Evolutionary conservation across 169 alveolate genomes (phyloP).

Genomic region (Plasmodium cynomolgi): DNA sequence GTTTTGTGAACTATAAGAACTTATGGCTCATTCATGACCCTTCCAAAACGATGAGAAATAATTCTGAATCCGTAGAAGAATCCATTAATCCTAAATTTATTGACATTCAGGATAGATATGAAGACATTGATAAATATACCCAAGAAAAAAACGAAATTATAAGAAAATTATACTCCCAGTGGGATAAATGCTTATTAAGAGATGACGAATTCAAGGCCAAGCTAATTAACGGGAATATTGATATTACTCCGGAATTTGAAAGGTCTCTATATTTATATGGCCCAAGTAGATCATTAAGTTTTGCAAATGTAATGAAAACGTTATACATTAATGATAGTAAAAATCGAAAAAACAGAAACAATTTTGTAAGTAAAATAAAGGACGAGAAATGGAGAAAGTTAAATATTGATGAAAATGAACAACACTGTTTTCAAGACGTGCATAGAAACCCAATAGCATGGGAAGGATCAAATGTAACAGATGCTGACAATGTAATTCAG

Average conservation of each 20-base stretch:
- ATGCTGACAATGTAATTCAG: slow-evolving; percentile 35
- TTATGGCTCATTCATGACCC: slow-evolving; percentile 67
- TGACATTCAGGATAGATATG: slow-evolving; percentile 60
- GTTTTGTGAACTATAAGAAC: slow-evolving; percentile 61
- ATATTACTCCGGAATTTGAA: slow-evolving; percentile 72
- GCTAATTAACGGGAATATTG: slow-evolving; percentile 42
- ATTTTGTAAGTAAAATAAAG: slow-evolving; percentile 53
- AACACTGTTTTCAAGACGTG: slow-evolving; percentile 26
- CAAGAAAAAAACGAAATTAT: slow-evolving; percentile 66
- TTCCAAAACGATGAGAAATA: slow-evolving; percentile 41
- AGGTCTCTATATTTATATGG: slow-evolving; percentile 62
- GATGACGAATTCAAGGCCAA: slow-evolving; percentile 68
- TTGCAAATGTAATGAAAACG: slow-evolving; percentile 73
- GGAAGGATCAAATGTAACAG: slow-evolving; percentile 50
- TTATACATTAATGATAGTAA: slow-evolving; percentile 46
- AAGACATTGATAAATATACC: slow-evolving; percentile 57
- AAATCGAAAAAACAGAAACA: slow-evolving; percentile 60
- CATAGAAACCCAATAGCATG: slow-evolving; percentile 64
- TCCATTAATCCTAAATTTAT: slow-evolving; percentile 52
- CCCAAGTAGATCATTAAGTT: slow-evolving; percentile 74
- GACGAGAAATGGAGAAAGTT: slow-evolving; percentile 51
- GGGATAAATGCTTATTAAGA: slow-evolving; percentile 73
- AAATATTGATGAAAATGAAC: slow-evolving; percentile 50
- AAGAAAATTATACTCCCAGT: slow-evolving; percentile 65
- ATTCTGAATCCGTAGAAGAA: slow-evolving; percentile 46